A percentile compares a stretch with the other conserved stretches of the same genome.
phyloP scores from a whole-genome alignment of 148 eudicot genomes.

The Heliamphora exappendiculata region DNA sequence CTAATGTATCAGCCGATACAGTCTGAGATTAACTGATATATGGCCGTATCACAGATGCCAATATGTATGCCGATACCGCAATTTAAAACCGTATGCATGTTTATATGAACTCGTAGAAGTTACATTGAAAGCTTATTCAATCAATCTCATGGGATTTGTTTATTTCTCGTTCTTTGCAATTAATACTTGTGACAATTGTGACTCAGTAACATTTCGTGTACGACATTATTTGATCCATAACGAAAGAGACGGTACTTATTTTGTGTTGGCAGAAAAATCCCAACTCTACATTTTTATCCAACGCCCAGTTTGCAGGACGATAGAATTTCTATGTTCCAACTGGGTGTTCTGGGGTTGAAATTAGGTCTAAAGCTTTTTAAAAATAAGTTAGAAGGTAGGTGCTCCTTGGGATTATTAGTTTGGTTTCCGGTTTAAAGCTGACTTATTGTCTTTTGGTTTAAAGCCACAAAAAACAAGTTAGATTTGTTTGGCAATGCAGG shows the following conservation, averaged over 20 bases:
- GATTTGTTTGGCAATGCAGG: too few relatives aligned
- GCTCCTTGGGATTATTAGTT: background rate
- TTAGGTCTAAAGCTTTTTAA: background rate
- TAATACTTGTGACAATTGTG: background rate
- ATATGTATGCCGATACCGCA: too few relatives aligned
- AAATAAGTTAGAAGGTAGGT: background rate
- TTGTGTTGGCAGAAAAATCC: background rate
- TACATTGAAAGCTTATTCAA: background rate
- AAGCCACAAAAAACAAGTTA: too few relatives aligned
- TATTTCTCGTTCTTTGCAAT: background rate
- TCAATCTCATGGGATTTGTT: background rate
- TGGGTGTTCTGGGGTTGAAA: background rate
- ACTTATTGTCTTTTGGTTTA: too few relatives aligned
- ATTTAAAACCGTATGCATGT: too few relatives aligned
- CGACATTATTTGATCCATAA: background rate
- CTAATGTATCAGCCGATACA: too few relatives aligned
- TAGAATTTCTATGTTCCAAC: background rate
- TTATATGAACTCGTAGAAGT: background rate
- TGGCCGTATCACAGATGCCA: too few relatives aligned
- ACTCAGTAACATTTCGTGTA: background rate
- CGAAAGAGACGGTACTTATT: background rate
- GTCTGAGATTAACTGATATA: too few relatives aligned
- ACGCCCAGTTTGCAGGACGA: background rate
- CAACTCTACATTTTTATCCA: background rate
- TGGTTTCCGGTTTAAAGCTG: too few relatives aligned